Base-by-base conservation (phyloP, 2,329 filamentous ascomycete genomes). In the Cercospora zeae-maydis region DNA sequence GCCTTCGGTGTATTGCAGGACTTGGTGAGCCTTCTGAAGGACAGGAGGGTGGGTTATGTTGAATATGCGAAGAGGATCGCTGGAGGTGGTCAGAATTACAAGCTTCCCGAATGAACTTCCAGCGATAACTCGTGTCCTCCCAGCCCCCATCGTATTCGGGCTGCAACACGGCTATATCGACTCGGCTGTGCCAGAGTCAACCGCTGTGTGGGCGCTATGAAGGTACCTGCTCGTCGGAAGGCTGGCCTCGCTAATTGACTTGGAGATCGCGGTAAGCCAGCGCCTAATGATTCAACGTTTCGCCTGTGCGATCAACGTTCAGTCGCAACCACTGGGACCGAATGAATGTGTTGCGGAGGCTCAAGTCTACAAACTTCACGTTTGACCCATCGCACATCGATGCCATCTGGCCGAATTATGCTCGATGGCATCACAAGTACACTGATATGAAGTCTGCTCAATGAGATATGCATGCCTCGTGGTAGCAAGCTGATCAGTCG, bases 1-100 rank as follows among this genome's bases (percentile, higher is more conserved):
- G 84, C 80, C 7, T 98, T 92, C 77, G 93, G 93, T 24, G 80
- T 93, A 37, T 75, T 89, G 62, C 93, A 98, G 77, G 93, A 98
- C 78, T 78, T 82, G 10, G 75, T 95, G 34, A 86, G 86, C 58
- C 80, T 88, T 63, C 78, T 86, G 58, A 88, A 86, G 74, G 92
- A 91, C 59, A 87, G 90, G 71, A 85, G 82, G 59, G 85, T 93
- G 34, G 86, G 86, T 19, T 96, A 96, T 75, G 79, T 96, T 65
- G 87, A 91, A 63, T 90, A 86, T 69, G 45, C 75, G 8, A 77
- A 68, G 67, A 70, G 62, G 24, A 10, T 52, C 19, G 31, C 42
- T 11, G 57, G 45, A 11, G 19, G 33, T 34, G 45, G 19, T 33
- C 39, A 27, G 8, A 13, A 39, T 7, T 16, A 59, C 3, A 34